Percentiles rank a stretch among this genome's conserved stretches.
These are phyloP conservation scores for Coniochaeta pulveracea DNA, from an alignment of 2,329 filamentous ascomycete genomes.

Conservation along the genomic window DNA sequence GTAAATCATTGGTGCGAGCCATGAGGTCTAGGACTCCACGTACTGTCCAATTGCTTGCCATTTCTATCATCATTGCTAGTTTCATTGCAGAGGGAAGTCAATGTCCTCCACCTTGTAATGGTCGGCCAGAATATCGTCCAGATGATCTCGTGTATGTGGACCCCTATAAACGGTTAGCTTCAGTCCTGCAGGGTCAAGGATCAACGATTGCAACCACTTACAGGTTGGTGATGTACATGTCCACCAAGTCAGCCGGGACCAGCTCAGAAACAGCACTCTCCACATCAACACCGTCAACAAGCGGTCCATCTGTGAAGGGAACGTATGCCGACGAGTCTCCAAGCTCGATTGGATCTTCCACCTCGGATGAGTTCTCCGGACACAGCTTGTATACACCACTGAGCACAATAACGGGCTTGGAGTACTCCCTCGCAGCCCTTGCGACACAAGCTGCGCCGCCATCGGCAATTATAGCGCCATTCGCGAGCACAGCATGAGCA, in stretches of 20 bases:
- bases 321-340: slow-evolving; percentile 70
- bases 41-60: too few species aligned
- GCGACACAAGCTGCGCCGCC: slow-evolving; percentile 78
- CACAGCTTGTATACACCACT: slow-evolving; percentile 90
- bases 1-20: too few species aligned
- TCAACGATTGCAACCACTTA: slow-evolving; percentile 19
- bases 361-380: slow-evolving; percentile 76
- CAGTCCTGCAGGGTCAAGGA: background rate
- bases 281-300: slow-evolving; percentile 58
- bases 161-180: slow-evolving; percentile 31
- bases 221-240: slow-evolving; percentile 22
- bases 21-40: too few species aligned
- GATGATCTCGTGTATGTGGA: slow-evolving; percentile 56
- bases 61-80: slow-evolving; percentile 18
- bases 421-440: slow-evolving; percentile 70
- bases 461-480: slow-evolving; percentile 75
- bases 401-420: slow-evolving; percentile 77
- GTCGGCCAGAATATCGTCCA: slow-evolving; percentile 63
- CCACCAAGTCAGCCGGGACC: slow-evolving; percentile 14
- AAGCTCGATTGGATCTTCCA: slow-evolving; percentile 74
- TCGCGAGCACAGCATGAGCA: slow-evolving; percentile 77
- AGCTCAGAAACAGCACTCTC: slow-evolving; percentile 15
- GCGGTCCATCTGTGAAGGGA: slow-evolving; percentile 64
- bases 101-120: slow-evolving; percentile 68
- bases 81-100: slow-evolving; percentile 39